Conservation (phyloP, 169 alveolate species). For the Blepharisma undulans region DNA sequence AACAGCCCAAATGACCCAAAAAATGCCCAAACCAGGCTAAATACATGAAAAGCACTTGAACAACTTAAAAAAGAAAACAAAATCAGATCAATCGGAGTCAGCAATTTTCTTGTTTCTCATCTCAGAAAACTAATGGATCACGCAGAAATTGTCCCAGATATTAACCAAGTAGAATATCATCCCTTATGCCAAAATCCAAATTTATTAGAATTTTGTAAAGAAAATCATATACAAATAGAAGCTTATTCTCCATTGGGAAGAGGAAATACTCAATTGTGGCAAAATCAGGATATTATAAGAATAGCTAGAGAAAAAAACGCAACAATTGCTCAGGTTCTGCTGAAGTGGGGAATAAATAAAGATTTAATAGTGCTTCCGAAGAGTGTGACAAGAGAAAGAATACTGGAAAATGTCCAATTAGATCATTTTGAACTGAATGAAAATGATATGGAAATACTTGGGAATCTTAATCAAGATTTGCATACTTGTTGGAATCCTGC, state of each 20-base stretch:
- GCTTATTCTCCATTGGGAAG: slow-evolving; percentile 67
- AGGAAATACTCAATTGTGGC: slow-evolving; percentile 45
- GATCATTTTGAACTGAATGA: slow-evolving; percentile 56
- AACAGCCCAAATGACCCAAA: slow-evolving; percentile 40
- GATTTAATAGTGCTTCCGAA: slow-evolving; percentile 61
- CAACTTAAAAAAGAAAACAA: slow-evolving; percentile 49
- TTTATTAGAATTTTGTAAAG: slow-evolving; percentile 44
- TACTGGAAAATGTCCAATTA: slow-evolving; percentile 52
- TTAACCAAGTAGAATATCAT: slow-evolving; percentile 66
- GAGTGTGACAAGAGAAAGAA: slow-evolving; percentile 46
- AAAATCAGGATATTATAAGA: slow-evolving; percentile 32
- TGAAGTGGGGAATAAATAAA: slow-evolving; percentile 61
- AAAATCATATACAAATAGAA: slow-evolving; percentile 50
- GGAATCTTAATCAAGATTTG: slow-evolving; percentile 38
- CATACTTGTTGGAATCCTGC: slow-evolving; percentile 56
- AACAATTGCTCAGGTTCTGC: slow-evolving; percentile 51
- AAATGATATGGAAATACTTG: slow-evolving; percentile 53
- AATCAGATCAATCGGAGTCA: slow-evolving; percentile 57
- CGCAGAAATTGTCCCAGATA: slow-evolving; percentile 53
- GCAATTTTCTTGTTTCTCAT: slow-evolving; percentile 52
- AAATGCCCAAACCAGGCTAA: slow-evolving; percentile 41
- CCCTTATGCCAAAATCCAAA: slow-evolving; percentile 54
- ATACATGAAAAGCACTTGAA: slow-evolving; percentile 61
- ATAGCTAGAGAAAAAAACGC: slow-evolving; percentile 51
- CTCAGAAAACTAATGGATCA: slow-evolving; percentile 46